Evolutionary conservation across 495 filamentous ascomycete genomes (phyloP).

Genomic region (Talaromyces ruber): DNA sequence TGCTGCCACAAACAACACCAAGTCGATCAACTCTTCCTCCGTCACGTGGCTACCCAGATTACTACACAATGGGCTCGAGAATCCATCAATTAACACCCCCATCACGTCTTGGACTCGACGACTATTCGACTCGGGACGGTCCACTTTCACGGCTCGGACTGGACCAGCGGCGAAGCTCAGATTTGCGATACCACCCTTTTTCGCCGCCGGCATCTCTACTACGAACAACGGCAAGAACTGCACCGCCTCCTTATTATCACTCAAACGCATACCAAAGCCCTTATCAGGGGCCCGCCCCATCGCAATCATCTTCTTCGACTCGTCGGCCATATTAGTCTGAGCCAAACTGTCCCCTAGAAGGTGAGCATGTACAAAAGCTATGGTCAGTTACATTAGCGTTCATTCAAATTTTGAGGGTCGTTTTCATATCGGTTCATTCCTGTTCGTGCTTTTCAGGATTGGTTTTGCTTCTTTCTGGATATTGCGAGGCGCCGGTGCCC

Average conservation of each 20-base stretch:
- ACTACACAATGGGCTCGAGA: not conserved
- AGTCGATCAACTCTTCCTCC: not conserved
- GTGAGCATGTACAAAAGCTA: not conserved
- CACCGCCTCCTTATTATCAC: not conserved
- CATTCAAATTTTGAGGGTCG: not conserved
- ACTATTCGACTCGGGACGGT: not conserved
- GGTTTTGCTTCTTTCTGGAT: not conserved
- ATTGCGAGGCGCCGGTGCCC: not conserved
- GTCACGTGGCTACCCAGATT: not conserved
- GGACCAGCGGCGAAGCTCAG: not conserved
- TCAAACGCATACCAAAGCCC: not conserved
- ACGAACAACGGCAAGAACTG: not conserved
- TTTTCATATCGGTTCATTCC: not conserved
- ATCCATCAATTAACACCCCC: conserved; percentile 1
- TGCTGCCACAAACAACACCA: not conserved
- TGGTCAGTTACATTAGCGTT: not conserved
- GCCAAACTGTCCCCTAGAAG: not conserved
- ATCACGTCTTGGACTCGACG: not conserved
- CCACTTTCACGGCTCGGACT: not conserved
- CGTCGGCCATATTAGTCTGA: not conserved
- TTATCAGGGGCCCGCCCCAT: not conserved
- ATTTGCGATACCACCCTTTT: not conserved
- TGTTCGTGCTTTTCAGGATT: not conserved
- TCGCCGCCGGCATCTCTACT: not conserved
- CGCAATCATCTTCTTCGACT: not conserved